Conservation (phyloP, 176 grass and related monocot genomes). For the Oryza punctata region DNA sequence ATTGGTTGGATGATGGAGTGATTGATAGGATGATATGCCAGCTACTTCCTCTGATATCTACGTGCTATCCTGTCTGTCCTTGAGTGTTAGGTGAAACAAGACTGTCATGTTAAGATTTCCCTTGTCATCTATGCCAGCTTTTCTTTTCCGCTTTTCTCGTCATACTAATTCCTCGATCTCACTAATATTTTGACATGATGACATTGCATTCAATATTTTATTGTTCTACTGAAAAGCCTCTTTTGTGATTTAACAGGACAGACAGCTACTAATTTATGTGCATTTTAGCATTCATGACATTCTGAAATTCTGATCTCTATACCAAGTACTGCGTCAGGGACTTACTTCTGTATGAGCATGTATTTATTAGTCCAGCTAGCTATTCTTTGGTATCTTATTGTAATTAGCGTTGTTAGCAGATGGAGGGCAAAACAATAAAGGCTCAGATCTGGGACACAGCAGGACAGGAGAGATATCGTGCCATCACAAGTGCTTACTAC, state of each 20-base stretch:
- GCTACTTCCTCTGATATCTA: slow-evolving; percentile 36
- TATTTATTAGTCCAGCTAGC: not conserved
- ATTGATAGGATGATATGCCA: slow-evolving; percentile 37
- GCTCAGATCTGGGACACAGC: slow-evolving; percentile 96
- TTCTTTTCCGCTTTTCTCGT: not conserved
- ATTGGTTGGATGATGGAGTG: slow-evolving; percentile 27
- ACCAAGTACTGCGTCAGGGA: not conserved
- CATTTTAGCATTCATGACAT: slow-evolving; percentile 5
- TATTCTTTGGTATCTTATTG: slow-evolving; percentile 20
- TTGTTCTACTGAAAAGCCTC: not conserved
- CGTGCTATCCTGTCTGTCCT: slow-evolving; percentile 31
- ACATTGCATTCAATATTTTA: not conserved
- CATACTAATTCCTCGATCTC: not conserved
- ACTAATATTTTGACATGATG: not conserved
- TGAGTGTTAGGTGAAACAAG: slow-evolving; percentile 40
- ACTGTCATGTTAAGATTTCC: slow-evolving; percentile 17
- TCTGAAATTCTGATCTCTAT: slow-evolving; percentile 14
- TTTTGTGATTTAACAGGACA: not conserved
- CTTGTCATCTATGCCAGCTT: not conserved
- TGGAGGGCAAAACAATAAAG: slow-evolving; percentile 79
- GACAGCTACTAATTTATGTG: not conserved
- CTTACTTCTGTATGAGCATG: not conserved
- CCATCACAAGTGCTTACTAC: slow-evolving; percentile 85
- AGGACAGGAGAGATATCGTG: slow-evolving; percentile 87
- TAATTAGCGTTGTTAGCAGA: slow-evolving; percentile 42